Conservation (phyloP, 169 alveolate genomes). For the Blepharisma undulans region DNA sequence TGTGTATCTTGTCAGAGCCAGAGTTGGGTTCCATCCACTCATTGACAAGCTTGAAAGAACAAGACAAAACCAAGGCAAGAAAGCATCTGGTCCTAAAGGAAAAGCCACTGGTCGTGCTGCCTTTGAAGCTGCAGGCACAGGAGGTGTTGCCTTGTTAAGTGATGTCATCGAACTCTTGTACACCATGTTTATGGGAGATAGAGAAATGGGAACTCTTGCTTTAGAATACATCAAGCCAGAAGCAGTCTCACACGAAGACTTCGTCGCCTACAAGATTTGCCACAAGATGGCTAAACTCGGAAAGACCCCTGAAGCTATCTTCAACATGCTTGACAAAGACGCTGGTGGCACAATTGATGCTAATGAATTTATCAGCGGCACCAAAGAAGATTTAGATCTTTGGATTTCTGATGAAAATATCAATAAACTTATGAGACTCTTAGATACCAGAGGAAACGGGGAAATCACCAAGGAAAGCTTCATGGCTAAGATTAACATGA, state of each 20-base stretch:
- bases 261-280: constrained; percentile 14
- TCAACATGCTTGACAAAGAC: constrained; percentile 23
- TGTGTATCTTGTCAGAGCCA: not conserved
- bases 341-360: constrained; percentile 26
- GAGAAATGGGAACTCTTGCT: constrained; percentile 16
- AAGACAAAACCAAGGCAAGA: not conserved
- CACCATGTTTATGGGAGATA: constrained; percentile 18
- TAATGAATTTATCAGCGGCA: constrained; percentile 12
- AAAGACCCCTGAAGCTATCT: constrained; percentile 34
- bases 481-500: constrained; percentile 3
- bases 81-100: not conserved
- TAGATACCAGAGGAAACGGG: not conserved
- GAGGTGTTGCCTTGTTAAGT: constrained; percentile 16
- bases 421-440: not conserved
- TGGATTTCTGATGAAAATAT: constrained; percentile 34
- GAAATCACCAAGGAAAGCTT: constrained; percentile 19
- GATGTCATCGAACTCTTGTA: constrained; percentile 30
- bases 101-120: not conserved
- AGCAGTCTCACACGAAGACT: constrained; percentile 17
- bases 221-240: constrained; percentile 16
- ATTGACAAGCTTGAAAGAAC: not conserved
- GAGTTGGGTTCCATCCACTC: constrained; percentile 10
- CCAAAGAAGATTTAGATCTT: constrained; percentile 2
- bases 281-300: constrained; percentile 30
- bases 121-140: constrained; percentile 22